These are phyloP conservation scores for Inosperma sp. DNA, from an alignment of 768 basidiomycete species.

Conservation along the genomic window DNA sequence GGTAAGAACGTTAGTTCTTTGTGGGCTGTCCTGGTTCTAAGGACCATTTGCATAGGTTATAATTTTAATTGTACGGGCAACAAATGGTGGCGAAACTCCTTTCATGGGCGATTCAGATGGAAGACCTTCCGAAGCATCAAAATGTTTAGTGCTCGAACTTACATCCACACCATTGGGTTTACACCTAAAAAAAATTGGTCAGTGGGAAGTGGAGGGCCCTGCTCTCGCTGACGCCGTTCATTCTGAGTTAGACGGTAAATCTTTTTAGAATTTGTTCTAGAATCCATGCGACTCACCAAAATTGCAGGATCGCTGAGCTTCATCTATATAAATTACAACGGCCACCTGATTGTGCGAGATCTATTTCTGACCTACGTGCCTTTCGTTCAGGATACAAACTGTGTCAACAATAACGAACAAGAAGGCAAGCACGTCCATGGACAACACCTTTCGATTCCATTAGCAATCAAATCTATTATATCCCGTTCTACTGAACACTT, in stretches of 20 bases:
- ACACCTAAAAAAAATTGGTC: slow-evolving; percentile 44
- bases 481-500: slow-evolving; percentile 48
- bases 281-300: not conserved
- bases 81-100: slow-evolving; percentile 34
- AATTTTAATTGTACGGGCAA: slow-evolving; percentile 46
- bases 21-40: slow-evolving; percentile 5
- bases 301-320: slow-evolving; percentile 35
- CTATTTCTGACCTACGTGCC: slow-evolving; percentile 32
- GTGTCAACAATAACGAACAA: slow-evolving; percentile 19
- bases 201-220: slow-evolving; percentile 52
- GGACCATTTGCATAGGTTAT: slow-evolving; percentile 15
- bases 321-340: slow-evolving; percentile 38
- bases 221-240: slow-evolving; percentile 43
- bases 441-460: slow-evolving; percentile 46
- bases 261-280: not conserved
- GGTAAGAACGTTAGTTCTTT: slow-evolving; percentile 25
- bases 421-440: slow-evolving; percentile 22
- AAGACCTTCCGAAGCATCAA: slow-evolving; percentile 35
- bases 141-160: slow-evolving; percentile 39
- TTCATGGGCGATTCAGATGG: slow-evolving; percentile 27
- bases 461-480: slow-evolving; percentile 57
- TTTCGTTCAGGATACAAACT: slow-evolving; percentile 12
- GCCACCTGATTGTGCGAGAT: slow-evolving; percentile 42
- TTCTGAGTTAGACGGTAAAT: slow-evolving; percentile 45
- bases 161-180: slow-evolving; percentile 29